Evolutionary conservation across 2,329 filamentous ascomycete genomes (phyloP).

Genomic region (Curvularia sp.): DNA sequence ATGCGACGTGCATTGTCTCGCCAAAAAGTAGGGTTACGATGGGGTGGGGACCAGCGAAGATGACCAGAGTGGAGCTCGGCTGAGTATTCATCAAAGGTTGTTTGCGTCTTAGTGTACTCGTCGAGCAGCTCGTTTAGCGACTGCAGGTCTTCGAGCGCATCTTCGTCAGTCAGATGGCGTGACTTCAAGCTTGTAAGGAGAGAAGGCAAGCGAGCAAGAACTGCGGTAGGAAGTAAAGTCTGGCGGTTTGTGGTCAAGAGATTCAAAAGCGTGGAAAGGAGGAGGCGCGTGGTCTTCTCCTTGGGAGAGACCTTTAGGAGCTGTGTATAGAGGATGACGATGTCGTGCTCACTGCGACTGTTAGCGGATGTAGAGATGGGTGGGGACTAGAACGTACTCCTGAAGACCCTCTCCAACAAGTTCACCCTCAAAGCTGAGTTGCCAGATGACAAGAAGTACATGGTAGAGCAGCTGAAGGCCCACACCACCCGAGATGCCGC

Average conservation of each 20-base stretch:
- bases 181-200: slow-evolving; percentile 65
- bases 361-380: slow-evolving; percentile 22
- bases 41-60: slow-evolving; percentile 90
- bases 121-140: slow-evolving; percentile 70
- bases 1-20: slow-evolving; percentile 88
- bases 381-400: slow-evolving; percentile 64
- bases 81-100: slow-evolving; percentile 73
- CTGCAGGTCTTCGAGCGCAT: slow-evolving; percentile 60
- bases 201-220: slow-evolving; percentile 79
- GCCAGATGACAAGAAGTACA: slow-evolving; percentile 92
- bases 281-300: slow-evolving; percentile 93
- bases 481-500: slow-evolving; percentile 75
- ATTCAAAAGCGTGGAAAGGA: slow-evolving; percentile 88
- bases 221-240: slow-evolving; percentile 78
- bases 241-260: slow-evolving; percentile 77
- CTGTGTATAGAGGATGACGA: slow-evolving; percentile 89
- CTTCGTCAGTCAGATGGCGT: slow-evolving; percentile 60
- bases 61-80: slow-evolving; percentile 87
- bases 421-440: slow-evolving; percentile 86
- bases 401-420: slow-evolving; percentile 81
- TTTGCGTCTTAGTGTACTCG: slow-evolving; percentile 78
- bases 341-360: slow-evolving; percentile 80
- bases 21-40: slow-evolving; percentile 88
- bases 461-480: slow-evolving; percentile 94
- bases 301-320: slow-evolving; percentile 92